Base-by-base conservation (phyloP, 2,329 filamentous ascomycete species). In the Xylariaceae sp. region DNA sequence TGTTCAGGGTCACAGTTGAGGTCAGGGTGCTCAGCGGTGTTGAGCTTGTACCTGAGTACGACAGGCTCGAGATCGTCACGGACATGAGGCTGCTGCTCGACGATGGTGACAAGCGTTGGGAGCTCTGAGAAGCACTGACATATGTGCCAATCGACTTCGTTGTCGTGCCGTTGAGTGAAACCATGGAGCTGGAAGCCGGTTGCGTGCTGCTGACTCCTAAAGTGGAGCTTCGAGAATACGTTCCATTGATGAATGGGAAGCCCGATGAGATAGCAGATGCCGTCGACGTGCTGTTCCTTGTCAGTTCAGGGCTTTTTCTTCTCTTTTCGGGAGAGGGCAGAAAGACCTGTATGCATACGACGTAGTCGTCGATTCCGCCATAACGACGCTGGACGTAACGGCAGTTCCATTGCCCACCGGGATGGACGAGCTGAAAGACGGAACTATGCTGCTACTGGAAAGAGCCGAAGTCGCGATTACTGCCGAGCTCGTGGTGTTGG, bases 111-210 rank as follows among this genome's bases (percentile, higher is more conserved):
- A 44, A 27, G 11, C 34, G 41, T 29, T 54, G 37, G 9, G 50
- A 59, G 46, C 51, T 57, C 9, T 51, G 51, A 27, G 54, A 41
- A 27, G 35, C n/a, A 26, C 47, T 43, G 11, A 35, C 51, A 4
- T 53, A 50, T 4, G 51, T 54, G 11, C 55, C 56, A 43, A 61
- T 42, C 4, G 50, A 50, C 3, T 57, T 31, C 1, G 63, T 61
- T 5, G 59, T 58, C 8, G 51, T 56, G 47, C 37, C 60, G 19
- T 51, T 55, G 32, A 31, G 34, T 29, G 48, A 47, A 19, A 37
- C 30, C 5, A 50, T 48, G 9, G 9, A 9, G 39, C 29, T 54
- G 8, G 57, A 52, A 30, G 47, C 11, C 4, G 51, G 51, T n/a
- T 35, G 31, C 9, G 54, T 50, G 51, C 48, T 59, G 27, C 47